Percentiles rank a stretch among this genome's conserved stretches.
Evolutionary conservation across 768 basidiomycete species (phyloP).

Genomic region (Boletus pseudo-olivaceus): DNA sequence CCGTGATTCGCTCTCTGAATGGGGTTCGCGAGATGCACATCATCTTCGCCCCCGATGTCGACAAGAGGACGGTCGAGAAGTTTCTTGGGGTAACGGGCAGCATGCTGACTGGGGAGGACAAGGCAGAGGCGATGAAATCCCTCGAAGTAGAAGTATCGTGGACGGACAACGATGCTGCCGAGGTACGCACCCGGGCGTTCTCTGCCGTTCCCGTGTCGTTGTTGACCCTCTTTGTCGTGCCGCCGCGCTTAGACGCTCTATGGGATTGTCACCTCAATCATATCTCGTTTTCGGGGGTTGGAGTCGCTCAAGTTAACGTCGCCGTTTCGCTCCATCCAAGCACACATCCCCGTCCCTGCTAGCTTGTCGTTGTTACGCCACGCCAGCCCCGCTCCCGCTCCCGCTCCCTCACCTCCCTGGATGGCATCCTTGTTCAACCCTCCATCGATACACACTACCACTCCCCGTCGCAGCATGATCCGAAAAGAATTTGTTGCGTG

Average conservation of each 20-base stretch:
- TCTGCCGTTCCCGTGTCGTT: background rate
- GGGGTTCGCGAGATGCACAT: slow-evolving; percentile 31
- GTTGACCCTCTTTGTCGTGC: background rate
- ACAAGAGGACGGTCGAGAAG: slow-evolving; percentile 32
- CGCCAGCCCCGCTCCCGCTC: background rate
- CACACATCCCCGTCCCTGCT: slow-evolving; percentile 10
- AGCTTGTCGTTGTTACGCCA: background rate
- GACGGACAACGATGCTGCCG: slow-evolving; percentile 27
- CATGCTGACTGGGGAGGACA: slow-evolving; percentile 16
- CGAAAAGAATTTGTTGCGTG: slow-evolving; percentile 29
- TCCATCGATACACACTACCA: background rate
- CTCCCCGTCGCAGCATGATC: background rate
- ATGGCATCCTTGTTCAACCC: background rate
- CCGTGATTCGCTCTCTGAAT: slow-evolving; percentile 23
- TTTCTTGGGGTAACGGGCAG: slow-evolving; percentile 26
- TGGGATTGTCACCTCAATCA: slow-evolving; percentile 28
- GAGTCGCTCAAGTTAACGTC: slow-evolving; percentile 30
- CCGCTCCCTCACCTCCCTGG: slow-evolving; percentile 7
- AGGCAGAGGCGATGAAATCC: slow-evolving; percentile 10
- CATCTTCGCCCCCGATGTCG: slow-evolving; percentile 30
- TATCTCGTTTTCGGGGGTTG: slow-evolving; percentile 30
- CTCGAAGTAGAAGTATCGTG: slow-evolving; percentile 30
- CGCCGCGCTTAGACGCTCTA: slow-evolving; percentile 22
- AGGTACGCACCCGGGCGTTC: slow-evolving; percentile 10
- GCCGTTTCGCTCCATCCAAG: slow-evolving; percentile 27